These are phyloP conservation scores for Trematosphaeria pertusa DNA, from an alignment of 2,329 filamentous ascomycete genomes.

Conservation along the genomic window DNA sequence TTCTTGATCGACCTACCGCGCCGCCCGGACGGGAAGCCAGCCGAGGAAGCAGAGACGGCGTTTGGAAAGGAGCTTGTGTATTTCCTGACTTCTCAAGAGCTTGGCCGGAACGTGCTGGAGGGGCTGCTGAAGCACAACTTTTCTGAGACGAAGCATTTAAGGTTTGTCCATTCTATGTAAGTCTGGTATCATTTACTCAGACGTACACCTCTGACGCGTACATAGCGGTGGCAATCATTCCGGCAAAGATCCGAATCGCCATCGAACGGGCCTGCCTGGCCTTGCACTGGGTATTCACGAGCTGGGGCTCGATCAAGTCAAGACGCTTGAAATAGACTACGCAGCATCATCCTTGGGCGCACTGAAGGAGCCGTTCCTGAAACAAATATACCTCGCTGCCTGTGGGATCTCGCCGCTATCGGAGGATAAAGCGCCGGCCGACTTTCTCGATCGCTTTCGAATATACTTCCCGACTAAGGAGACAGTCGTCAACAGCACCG, in stretches of 20 bases:
- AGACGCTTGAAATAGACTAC: conserved; percentile 73
- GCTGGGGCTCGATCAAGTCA: conserved; percentile 38
- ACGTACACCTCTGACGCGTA: no score
- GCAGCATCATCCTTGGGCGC: conserved; percentile 83
- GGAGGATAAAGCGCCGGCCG: not conserved
- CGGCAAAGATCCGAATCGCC: conserved; percentile 11
- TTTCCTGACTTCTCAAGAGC: conserved; percentile 72
- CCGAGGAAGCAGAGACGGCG: conserved; percentile 47
- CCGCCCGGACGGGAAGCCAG: conserved; percentile 40
- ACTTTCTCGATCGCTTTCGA: conserved; percentile 28
- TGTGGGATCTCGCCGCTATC: conserved; percentile 46
- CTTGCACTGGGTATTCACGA: conserved; percentile 69
- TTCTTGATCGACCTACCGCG: conserved; percentile 92
- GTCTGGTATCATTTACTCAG: no score
- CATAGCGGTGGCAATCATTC: no score
- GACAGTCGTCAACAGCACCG: conserved; percentile 66
- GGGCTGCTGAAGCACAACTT: conserved; percentile 86
- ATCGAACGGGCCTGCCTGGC: conserved; percentile 70
- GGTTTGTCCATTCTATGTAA: conserved; percentile 86
- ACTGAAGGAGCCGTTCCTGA: conserved; percentile 72
- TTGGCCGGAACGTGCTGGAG: conserved; percentile 69
- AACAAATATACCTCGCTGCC: conserved; percentile 64
- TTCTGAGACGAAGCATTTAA: conserved; percentile 70
- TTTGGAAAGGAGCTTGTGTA: conserved; percentile 75
- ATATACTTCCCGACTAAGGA: conserved; percentile 43